These are phyloP conservation scores for Coniosporium uncinatum DNA, from an alignment of 2,329 filamentous ascomycete species.

Conservation along the genomic window DNA sequence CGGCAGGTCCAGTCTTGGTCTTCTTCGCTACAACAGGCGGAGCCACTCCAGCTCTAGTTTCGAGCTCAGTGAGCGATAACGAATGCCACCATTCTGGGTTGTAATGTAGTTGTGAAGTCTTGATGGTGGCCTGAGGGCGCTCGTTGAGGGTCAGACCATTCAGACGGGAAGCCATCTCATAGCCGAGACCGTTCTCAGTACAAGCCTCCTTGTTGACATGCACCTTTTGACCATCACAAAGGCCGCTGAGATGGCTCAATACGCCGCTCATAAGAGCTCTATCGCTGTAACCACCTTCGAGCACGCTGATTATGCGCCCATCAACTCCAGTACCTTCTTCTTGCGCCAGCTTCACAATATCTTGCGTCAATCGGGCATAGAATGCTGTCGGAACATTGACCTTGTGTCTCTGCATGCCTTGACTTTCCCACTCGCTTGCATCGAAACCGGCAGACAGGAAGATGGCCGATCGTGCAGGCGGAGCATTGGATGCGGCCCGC, in stretches of 20 bases:
- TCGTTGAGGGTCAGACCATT: conserved; percentile 28
- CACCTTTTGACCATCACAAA: conserved; percentile 51
- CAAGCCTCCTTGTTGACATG: conserved; percentile 11
- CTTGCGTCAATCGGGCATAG: conserved; percentile 84
- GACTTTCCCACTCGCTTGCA: conserved; percentile 89
- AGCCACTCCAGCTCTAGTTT: conserved; percentile 23
- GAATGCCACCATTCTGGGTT: conserved; percentile 37
- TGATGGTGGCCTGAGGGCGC: conserved; percentile 1
- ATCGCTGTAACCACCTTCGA: conserved; percentile 96
- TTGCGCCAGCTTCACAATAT: conserved; percentile 76
- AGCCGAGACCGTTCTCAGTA: conserved; percentile 39
- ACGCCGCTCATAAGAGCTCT: conserved; percentile 84
- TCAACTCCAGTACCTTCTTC: conserved; percentile 75
- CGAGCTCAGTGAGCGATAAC: conserved; percentile 20
- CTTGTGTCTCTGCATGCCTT: conserved; percentile 91
- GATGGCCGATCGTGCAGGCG: conserved; percentile 74
- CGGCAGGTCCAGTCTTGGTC: conserved; percentile 65
- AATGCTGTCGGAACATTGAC: conserved; percentile 97
- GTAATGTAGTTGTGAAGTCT: conserved; percentile 15
- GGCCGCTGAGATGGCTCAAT: conserved; percentile 82
- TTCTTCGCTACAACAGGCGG: conserved; percentile 47
- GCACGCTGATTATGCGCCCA: conserved; percentile 84
- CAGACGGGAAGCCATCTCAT: conserved; percentile 52
- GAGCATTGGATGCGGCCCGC: conserved; percentile 40
- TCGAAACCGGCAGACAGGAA: conserved; percentile 97